Percentiles rank a stretch among this genome's conserved stretches.
Conservation (phyloP, 2,329 filamentous ascomycete species). For the Colletotrichum viniferum region DNA sequence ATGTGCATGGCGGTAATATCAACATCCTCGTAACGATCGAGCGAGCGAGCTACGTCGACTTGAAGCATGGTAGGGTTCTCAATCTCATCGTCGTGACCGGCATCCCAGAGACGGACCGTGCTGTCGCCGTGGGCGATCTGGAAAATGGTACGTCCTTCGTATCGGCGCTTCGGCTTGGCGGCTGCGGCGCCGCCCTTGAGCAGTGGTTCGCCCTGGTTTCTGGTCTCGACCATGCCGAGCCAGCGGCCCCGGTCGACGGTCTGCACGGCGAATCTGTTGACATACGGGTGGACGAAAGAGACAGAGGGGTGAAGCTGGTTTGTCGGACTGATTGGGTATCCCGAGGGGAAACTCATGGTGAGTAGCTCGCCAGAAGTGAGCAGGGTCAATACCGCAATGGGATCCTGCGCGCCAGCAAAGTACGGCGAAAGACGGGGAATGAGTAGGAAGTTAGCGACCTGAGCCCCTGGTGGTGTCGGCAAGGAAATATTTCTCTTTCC, state of each 20-base stretch:
- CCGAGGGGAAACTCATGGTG: constrained; percentile 90
- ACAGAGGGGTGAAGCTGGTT: constrained; percentile 91
- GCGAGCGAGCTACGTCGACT: constrained; percentile 82
- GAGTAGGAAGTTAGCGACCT: constrained; percentile 80
- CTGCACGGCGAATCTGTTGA: constrained; percentile 74
- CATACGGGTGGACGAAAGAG: constrained; percentile 88
- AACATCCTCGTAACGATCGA: constrained; percentile 79
- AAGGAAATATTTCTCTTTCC: constrained; percentile 76
- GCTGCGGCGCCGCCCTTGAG: constrained; percentile 80
- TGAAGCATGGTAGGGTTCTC: constrained; percentile 85
- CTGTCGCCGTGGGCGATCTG: constrained; percentile 90
- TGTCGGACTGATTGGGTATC: constrained; percentile 87
- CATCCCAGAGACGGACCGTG: constrained; percentile 91
- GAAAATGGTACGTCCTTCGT: constrained; percentile 83
- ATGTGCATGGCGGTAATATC: constrained; percentile 82
- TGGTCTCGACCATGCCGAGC: constrained; percentile 88
- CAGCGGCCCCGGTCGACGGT: constrained; percentile 79
- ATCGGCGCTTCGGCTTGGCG: constrained; percentile 72
- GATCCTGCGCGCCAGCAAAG: constrained; percentile 87
- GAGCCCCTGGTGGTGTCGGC: constrained; percentile 76
- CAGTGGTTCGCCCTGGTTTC: constrained; percentile 78
- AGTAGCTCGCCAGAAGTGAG: constrained; percentile 87
- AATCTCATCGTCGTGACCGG: constrained; percentile 89
- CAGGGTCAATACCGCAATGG: constrained; percentile 80
- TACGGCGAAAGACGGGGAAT: constrained; percentile 84